Percentiles rank a stretch among this genome's conserved stretches.
Conservation (phyloP, 2,329 filamentous ascomycete species). For the Neurospora sp. region DNA sequence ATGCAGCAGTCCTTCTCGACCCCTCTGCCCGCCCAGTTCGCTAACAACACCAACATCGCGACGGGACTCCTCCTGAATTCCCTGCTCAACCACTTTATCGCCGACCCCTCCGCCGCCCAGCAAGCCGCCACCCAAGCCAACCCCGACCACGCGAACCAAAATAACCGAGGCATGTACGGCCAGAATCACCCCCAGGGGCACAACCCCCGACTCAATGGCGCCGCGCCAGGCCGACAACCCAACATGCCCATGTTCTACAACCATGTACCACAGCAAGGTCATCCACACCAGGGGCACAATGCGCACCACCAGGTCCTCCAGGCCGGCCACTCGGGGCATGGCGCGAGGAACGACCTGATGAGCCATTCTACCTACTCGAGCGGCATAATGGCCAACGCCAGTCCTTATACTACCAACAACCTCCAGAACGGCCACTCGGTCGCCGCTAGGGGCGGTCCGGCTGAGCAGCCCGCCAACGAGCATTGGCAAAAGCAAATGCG, state of each 20-base stretch:
- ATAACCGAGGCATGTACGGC: constrained; percentile 56
- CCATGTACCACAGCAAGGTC: constrained; percentile 52
- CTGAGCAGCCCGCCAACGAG: constrained; percentile 42
- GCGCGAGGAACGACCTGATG: constrained; percentile 45
- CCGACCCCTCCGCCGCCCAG: constrained; percentile 16
- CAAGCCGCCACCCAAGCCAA: constrained; percentile 16
- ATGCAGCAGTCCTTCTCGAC: constrained; percentile 48
- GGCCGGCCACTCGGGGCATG: constrained; percentile 46
- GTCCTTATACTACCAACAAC: constrained; percentile 44
- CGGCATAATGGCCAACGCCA: constrained; percentile 54
- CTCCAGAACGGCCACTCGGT: constrained; percentile 49
- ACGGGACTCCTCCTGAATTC: constrained; percentile 24
- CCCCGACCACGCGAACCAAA: constrained; percentile 22
- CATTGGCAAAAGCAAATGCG: constrained; percentile 87
- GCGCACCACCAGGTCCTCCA: constrained; percentile 55
- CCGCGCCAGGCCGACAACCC: constrained; percentile 45
- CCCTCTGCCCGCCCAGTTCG: constrained; percentile 47
- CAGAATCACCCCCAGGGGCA: constrained; percentile 64
- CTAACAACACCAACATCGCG: constrained; percentile 30
- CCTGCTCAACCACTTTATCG: constrained; percentile 24
- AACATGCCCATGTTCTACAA: constrained; percentile 57
- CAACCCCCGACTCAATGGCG: constrained; percentile 65
- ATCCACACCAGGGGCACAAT: constrained; percentile 54
- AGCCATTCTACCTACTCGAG: constrained; percentile 53
- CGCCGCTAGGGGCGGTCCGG: constrained; percentile 38